Evolutionary conservation across 805 yeast species (phyloP).

Genomic region (Pichia rugopelliculosa): DNA sequence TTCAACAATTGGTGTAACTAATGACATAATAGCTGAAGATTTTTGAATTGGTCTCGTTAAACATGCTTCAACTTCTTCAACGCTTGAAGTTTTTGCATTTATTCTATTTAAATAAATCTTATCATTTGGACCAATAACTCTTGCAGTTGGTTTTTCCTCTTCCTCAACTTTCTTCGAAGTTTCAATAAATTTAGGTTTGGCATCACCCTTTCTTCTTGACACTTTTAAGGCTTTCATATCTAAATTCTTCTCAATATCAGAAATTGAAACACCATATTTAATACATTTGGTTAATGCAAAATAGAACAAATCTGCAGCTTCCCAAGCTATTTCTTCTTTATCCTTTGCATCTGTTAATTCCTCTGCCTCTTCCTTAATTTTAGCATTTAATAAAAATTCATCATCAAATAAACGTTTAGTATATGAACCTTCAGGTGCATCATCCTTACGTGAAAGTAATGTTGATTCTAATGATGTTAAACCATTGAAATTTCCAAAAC

Average conservation of each 20-base stretch:
- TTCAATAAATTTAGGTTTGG: constrained; percentile 67
- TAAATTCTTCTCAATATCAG: constrained; percentile 78
- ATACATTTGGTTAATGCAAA: constrained; percentile 48
- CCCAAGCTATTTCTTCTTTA: constrained; percentile 79
- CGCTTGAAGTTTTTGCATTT: constrained; percentile 33
- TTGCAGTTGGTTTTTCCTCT: constrained; percentile 13
- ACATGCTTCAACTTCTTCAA: constrained; percentile 47
- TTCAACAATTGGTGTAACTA: constrained; percentile 84
- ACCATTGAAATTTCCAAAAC: constrained; percentile 72
- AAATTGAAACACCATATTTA: constrained; percentile 68
- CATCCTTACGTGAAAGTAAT: constrained; percentile 49
- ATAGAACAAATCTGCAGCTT: constrained; percentile 82
- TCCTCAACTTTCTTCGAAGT: constrained; percentile 7
- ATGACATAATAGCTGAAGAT: constrained; percentile 84
- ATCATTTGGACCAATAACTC: constrained; percentile 26
- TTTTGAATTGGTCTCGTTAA: constrained; percentile 92
- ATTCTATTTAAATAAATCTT: constrained; percentile 46
- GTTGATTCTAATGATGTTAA: constrained; percentile 60
- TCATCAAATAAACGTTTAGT: constrained; percentile 84
- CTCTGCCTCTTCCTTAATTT: constrained; percentile 93
- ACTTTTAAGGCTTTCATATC: constrained; percentile 80
- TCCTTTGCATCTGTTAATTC: constrained; percentile 80
- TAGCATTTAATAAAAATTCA: constrained; percentile 66
- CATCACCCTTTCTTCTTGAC: constrained; percentile 92
- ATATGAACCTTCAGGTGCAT: constrained; percentile 92